Evolutionary conservation across 108 stramenopile species (phyloP), one percentile per base, ranked within the genome.

Genomic region (Aurantiochytrium sp.): DNA sequence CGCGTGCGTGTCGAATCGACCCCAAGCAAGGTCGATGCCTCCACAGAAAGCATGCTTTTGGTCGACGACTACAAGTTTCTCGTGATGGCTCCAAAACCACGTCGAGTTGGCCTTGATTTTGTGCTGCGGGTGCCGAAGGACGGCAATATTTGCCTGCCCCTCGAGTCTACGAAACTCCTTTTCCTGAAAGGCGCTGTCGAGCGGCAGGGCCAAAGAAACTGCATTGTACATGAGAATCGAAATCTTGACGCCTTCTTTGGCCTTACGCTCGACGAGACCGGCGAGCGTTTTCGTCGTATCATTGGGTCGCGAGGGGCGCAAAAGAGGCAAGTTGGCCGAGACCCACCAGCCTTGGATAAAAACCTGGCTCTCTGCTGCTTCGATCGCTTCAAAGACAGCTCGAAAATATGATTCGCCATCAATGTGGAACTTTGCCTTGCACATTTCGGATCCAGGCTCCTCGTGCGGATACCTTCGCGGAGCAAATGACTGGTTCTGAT

Each of bases 21-120:
- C 95, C 58, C 93, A 76, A 0, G 92, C 91, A 14, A 95, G 60
- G 90, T 95, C 95, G 71, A 95, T 93, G 35, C 95, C 95, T n/a
- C 95, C 95, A 57, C 94, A 91, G 72, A 95, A 95, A 3, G 93
- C 94, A 16, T 93, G 28, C 35, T 51, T 19, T 43, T 90, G 89
- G 44, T 91, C 91, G 43, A 91, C 88, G 47, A 90, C 71, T 25
- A 71, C 87, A 16, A 91, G n/a, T 51, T 91, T 91, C 60, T 91
- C 91, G 58, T 91, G 91, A 64, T 91, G 91, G 44, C 58, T 73
- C 91, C 90, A 89, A 3, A 89, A 71, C 72, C 59, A 51, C 44
- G n/a, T 71, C 29, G 60, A 64, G 60, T 89, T 60, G 23, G 14
- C n/a, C 28, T 51, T 47, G 51, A 51, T 76, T 16, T 49, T 71